Percentiles rank a stretch among this genome's conserved stretches.
Evolutionary conservation across 495 filamentous ascomycete genomes (phyloP).

Genomic region (Penicillium pancosmium): DNA sequence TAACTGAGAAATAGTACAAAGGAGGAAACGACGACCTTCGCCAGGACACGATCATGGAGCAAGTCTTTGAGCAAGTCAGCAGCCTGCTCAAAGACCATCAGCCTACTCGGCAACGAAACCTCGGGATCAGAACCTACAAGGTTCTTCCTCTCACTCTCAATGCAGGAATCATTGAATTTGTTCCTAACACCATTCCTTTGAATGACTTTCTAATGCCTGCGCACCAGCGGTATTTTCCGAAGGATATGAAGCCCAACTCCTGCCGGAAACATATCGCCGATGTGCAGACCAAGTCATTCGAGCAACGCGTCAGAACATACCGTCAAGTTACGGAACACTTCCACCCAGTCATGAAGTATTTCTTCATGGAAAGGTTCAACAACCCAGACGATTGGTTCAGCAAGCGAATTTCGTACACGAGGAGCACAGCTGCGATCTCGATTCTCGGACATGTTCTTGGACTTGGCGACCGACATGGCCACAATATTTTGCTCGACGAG

Average conservation of each 20-base stretch:
- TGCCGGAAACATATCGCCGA: slow-evolving; percentile 79
- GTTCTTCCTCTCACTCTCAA: slow-evolving; percentile 82
- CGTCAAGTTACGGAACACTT: slow-evolving; percentile 76
- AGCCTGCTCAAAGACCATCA: slow-evolving; percentile 82
- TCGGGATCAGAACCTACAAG: slow-evolving; percentile 93
- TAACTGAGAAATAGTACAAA: slow-evolving; percentile 64
- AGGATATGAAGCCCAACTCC: slow-evolving; percentile 70
- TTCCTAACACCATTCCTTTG: slow-evolving; percentile 85
- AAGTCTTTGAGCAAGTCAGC: slow-evolving; percentile 96
- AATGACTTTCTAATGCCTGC: slow-evolving; percentile 90
- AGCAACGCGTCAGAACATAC: slow-evolving; percentile 72
- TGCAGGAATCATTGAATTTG: slow-evolving; percentile 96
- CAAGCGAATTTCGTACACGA: slow-evolving; percentile 82
- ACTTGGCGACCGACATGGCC: slow-evolving; percentile 92
- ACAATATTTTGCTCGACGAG: slow-evolving; percentile 93
- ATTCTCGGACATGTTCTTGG: slow-evolving; percentile 93
- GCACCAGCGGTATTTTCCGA: slow-evolving; percentile 83
- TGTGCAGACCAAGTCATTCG: slow-evolving; percentile 66
- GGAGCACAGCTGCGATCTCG: slow-evolving; percentile 90
- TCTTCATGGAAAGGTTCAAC: slow-evolving; percentile 93
- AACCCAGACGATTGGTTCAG: slow-evolving; percentile 97
- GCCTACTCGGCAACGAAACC: slow-evolving; percentile 81
- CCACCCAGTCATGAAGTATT: slow-evolving; percentile 92
- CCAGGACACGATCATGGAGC: slow-evolving; percentile 99
- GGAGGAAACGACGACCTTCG: slow-evolving; percentile 92